Base-by-base conservation (phyloP, 306 rosid species). In the Vigna radiata region DNA sequence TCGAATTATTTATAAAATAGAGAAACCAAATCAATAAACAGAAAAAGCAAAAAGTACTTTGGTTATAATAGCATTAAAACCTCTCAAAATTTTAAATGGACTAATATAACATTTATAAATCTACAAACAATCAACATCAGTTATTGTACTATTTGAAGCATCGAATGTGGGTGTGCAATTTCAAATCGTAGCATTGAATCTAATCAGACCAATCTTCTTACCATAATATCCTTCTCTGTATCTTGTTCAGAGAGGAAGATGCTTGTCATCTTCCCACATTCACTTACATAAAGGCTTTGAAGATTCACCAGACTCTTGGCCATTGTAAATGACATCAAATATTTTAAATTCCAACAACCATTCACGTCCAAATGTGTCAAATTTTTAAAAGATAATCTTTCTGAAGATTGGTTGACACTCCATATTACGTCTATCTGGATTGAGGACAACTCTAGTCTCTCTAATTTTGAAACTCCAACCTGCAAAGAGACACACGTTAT, bases 221-320 rank as follows among this genome's bases (percentile, higher is more conserved):
- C 39, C 39, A 36, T 36, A 36, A 36, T 36, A 36, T 36, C 39
- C 39, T 36, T 36, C 8, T 36, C 39, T 36, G 2, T 36, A 36
- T 36, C 39, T 36, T 36, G 8, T 36, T 36, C 39, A 6, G 8
- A 7, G 8, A 36, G 39, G 39, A 36, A 60, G 3, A 62, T 62
- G 23, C n/a, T 33, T 6, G n/a, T 44, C 69, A 63, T 37, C 39
- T n/a, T 63, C 16, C 3, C 27, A 37, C 69, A 63, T 17, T 37
- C 69, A 63, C 48, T 63, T 37, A 36, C 27, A 13, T n/a, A 63
- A 63, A 63, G 69, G 27, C 47, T 37, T 37, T 37, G 48, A n/a
- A 36, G 69, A n/a, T 63, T 63, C 27, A n/a, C 18, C 48, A 63
- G 16, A 63, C 49, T 1, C 8, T 62, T 62, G 47, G 23, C 8